phyloP scores from a whole-genome alignment of 1,284 basidiomycete species.

The Kalmanozyma brasiliensis region DNA sequence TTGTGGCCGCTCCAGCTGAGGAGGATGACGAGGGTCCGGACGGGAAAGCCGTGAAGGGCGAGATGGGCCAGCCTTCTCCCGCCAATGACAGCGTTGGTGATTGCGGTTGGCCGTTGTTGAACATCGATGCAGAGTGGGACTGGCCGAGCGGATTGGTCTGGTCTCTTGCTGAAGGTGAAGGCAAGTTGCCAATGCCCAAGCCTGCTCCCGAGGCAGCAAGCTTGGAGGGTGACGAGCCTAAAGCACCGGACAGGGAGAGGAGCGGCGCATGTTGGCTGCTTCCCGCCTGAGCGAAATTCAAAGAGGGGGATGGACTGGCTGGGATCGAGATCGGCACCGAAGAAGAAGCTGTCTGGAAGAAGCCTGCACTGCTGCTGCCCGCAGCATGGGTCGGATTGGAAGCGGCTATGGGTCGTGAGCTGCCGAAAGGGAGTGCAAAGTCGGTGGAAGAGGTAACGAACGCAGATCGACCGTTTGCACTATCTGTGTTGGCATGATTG shows the following conservation, averaged over 20 bases:
- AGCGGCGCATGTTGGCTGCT: conserved; percentile 14
- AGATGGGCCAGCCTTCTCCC: conserved; percentile 35
- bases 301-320: conserved; percentile 22
- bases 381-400: background rate
- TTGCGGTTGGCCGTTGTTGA: conserved; percentile 18
- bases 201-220: conserved; percentile 12
- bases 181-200: conserved; percentile 29
- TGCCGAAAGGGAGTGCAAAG: conserved; percentile 43
- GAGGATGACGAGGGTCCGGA: conserved; percentile 19
- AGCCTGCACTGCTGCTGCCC: conserved; percentile 3
- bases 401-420: background rate
- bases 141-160: conserved; percentile 17
- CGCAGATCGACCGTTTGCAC: conserved; percentile 8
- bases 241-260: conserved; percentile 9
- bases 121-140: background rate
- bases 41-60: conserved; percentile 11
- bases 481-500: background rate
- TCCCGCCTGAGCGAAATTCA: conserved; percentile 8
- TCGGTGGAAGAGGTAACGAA: conserved; percentile 44
- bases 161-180: conserved; percentile 33
- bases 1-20: conserved; percentile 14
- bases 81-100: conserved; percentile 26
- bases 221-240: conserved; percentile 17
- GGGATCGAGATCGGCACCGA: conserved; percentile 36
- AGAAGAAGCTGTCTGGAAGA: conserved; percentile 17